Conservation (phyloP, 2,329 filamentous ascomycete species). For the Colletotrichum tofieldiae region DNA sequence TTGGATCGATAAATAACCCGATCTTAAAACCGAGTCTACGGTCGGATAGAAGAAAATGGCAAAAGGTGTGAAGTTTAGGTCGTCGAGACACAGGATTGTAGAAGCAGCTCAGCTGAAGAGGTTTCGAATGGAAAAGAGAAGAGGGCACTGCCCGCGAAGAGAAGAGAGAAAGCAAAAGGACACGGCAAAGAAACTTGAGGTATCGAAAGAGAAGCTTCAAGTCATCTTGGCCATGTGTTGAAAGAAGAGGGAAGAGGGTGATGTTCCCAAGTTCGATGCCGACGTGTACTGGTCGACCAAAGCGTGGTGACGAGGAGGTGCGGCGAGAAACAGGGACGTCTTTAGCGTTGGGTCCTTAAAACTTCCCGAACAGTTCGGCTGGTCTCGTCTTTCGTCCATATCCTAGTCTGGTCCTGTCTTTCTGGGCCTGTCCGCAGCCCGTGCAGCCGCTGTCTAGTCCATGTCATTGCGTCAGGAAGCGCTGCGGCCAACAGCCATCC, state of each 20-base stretch:
- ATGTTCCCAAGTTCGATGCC: slow-evolving; percentile 18
- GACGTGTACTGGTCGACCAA: slow-evolving; percentile 10
- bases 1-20: not conserved
- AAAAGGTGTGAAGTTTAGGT: slow-evolving; percentile 13
- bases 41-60: slow-evolving; percentile 6
- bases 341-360: not conserved
- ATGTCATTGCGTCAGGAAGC: slow-evolving; percentile 40
- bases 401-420: not conserved
- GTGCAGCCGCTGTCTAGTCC: slow-evolving; percentile 38
- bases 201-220: slow-evolving; percentile 31
- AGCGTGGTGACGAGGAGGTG: not conserved
- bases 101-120: slow-evolving; percentile 38
- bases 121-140: slow-evolving; percentile 8
- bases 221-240: slow-evolving; percentile 35
- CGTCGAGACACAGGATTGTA: slow-evolving; percentile 23
- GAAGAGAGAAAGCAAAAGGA: not conserved
- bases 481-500: slow-evolving; percentile 13
- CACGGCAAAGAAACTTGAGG: slow-evolving; percentile 12
- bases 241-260: slow-evolving; percentile 5
- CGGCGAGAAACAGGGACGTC: not conserved
- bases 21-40: slow-evolving; percentile 8
- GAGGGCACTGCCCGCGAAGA: slow-evolving; percentile 36
- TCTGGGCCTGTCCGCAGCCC: slow-evolving; percentile 19
- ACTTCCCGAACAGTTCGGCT: not conserved
- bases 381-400: slow-evolving; percentile 19